Base-by-base conservation (phyloP, 2,329 filamentous ascomycete genomes). In the Leptographium wingfieldii region DNA sequence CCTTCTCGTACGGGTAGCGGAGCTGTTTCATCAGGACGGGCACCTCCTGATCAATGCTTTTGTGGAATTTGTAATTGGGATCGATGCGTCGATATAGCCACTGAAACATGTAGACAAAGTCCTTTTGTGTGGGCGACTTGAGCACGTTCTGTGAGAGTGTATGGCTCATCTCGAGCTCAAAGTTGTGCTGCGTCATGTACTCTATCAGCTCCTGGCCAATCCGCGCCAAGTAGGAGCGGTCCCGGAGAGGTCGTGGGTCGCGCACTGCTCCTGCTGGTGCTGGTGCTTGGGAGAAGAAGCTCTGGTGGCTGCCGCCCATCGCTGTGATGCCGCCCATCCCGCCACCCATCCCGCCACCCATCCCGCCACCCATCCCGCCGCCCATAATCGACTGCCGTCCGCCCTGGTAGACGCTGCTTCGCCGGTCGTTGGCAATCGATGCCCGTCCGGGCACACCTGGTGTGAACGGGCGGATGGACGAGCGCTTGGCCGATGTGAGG, bases 101-200 rank as follows among this genome's bases (percentile, higher is more conserved):
- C 69, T 97, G 91, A 69, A 99, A 99, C 80, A 99, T 95, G 73
- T 83, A 87, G 69, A 95, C 94, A 76, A 99, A 99, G 71, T 99
- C 94, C 70, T 99, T 99, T 67, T 97, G 92, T 0, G 92, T 99
- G 0, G 94, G 95, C 52, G 90, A 95, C 68, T 90, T 92, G 70
- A 96, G 85, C 7, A 90, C 88, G 67, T 96, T 96, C 64, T 88
- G 87, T 0, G 90, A 89, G n/a, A 99, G 77, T 1, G 85, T 87
- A 71, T 97, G 89, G 74, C 95, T 96, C 86, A 95, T 96, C 67
- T 97, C 92, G 80, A 96, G 85, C 73, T 99, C 94, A 68, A 97
- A 99, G 69, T 96, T 96, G 72, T 96, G 87, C 60, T 92, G 86
- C 0, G 90, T 86, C 69, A 99, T 80, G 70, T 95, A 99, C 66